These are phyloP conservation scores for Cyphellophora europaea DNA, from an alignment of 2,329 filamentous ascomycete species.

Conservation along the genomic window DNA sequence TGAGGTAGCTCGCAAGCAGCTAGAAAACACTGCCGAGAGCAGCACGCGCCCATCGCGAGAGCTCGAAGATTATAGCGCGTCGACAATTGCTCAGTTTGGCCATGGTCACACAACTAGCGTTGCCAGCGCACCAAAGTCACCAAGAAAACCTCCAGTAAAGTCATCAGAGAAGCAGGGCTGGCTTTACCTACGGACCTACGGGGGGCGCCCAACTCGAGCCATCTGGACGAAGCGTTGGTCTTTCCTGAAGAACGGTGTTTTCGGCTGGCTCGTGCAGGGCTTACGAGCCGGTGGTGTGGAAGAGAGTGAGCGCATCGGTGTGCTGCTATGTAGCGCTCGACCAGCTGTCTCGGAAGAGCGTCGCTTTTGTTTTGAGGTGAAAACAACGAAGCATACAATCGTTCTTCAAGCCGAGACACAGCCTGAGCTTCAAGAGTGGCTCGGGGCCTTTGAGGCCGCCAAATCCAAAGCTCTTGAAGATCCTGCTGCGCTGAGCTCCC, in stretches of 20 bases:
- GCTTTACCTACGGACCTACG: constrained; percentile 73
- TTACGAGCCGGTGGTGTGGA: constrained; percentile 73
- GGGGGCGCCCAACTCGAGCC: constrained; percentile 83
- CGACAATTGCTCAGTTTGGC: constrained; percentile 76
- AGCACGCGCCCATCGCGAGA: constrained; percentile 75
- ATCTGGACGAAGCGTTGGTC: constrained; percentile 90
- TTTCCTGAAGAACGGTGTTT: constrained; percentile 90
- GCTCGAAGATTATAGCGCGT: constrained; percentile 82
- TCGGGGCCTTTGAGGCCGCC: constrained; percentile 83
- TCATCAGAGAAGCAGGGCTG: constrained; percentile 79
- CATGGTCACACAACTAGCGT: constrained; percentile 49
- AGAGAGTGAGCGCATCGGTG: constrained; percentile 92
- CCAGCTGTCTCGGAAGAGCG: constrained; percentile 87
- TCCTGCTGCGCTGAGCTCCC: constrained; percentile 44
- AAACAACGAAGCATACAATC: constrained; percentile 88
- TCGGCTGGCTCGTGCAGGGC: constrained; percentile 85
- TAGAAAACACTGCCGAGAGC: constrained; percentile 67
- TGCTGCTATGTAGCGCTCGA: constrained; percentile 85
- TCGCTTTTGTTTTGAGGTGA: constrained; percentile 95
- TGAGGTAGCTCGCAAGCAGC: constrained; percentile 65
- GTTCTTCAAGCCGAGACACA: constrained; percentile 91
- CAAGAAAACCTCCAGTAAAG: constrained; percentile 42
- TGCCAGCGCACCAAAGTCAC: constrained; percentile 33
- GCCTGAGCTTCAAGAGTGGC: constrained; percentile 84
- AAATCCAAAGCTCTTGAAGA: constrained; percentile 87